Evolutionary conservation across 805 yeast species (phyloP), one percentile per base, ranked within the genome.

Genomic region (Candida coquimbonensis): DNA sequence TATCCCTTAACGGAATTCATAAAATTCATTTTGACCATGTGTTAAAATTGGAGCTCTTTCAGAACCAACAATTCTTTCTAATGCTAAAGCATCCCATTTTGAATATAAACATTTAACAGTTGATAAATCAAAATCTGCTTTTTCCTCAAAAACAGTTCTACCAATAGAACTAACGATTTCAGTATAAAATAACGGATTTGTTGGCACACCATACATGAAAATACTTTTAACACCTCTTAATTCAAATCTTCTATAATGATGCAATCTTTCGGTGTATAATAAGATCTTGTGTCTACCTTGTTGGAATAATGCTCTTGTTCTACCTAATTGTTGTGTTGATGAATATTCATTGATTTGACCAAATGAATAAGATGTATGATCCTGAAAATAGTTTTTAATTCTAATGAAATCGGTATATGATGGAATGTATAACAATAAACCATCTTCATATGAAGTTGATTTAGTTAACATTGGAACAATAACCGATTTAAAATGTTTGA

Each of bases 181-280:
- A 29, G 75, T 72, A 64, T 90, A 93, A 60, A 88, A 93, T 36
- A 72, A 60, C 9, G 96, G 96, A 61, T 91, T 89, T 14, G 81
- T 70, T 13, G 99, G 98, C 19, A 86, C 72, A 32, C 83, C 87
- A 63, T 88, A 93, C 68, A 93, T 80, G 7, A 91, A 62, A 16
- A 93, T 73, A 46, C 81, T 84, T 59, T 85, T 83, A 21, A 87
- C 96, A 26, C 98, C 98, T 48, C 75, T 78, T 43, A 93, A 71
- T 47, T 86, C 90, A 62, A 77, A 90, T 43, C 98, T 74, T 52
- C 96, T 78, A 69, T 81, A 93, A 60, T 87, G 93, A 64, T 93
- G 98, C 61, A 91, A 69, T 73, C 99, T 82, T 58, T 91, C 98
- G 0, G 97, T 87, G 65, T 91, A 91, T n/a, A 93, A 65, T 68